Conservation (phyloP, 1,284 basidiomycete species). For the Malassezia sp. region DNA sequence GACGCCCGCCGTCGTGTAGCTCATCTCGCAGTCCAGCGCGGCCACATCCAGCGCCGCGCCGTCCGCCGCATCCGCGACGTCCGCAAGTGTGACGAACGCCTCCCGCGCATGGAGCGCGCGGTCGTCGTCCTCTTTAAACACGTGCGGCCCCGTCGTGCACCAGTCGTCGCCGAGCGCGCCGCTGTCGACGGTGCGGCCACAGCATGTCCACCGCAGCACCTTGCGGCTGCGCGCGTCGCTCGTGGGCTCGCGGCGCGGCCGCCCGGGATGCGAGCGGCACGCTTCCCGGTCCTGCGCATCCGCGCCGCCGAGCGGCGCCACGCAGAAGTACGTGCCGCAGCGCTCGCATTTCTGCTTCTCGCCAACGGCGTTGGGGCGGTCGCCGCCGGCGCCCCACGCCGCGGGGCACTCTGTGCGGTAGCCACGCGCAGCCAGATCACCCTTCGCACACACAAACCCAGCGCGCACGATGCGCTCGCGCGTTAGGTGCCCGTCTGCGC, state of each 20-base stretch:
- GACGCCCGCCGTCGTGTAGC: conserved; percentile 39
- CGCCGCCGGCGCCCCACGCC: conserved; percentile 22
- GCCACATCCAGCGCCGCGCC: conserved; percentile 23
- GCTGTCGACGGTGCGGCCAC: conserved; percentile 25
- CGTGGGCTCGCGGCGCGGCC: conserved; percentile 19
- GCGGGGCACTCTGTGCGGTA: conserved; percentile 22
- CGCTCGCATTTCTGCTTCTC: conserved; percentile 31
- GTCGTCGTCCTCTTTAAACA: conserved; percentile 35
- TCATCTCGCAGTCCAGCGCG: conserved; percentile 41
- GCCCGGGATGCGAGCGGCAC: conserved; percentile 28
- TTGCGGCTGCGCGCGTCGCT: conserved; percentile 9
- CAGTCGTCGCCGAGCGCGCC: conserved; percentile 25
- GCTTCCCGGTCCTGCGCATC: conserved; percentile 22
- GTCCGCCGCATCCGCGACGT: conserved; percentile 12
- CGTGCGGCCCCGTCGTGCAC: conserved; percentile 36
- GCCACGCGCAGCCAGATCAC: conserved; percentile 24
- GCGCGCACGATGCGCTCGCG: conserved; percentile 18
- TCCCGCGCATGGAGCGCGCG: conserved; percentile 30
- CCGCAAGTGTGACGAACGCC: conserved; percentile 24
- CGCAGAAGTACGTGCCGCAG: conserved; percentile 28
- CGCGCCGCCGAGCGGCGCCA: conserved; percentile 21
- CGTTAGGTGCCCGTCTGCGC: conserved; percentile 19
- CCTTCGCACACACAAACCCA: conserved; percentile 26
- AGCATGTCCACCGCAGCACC: conserved; percentile 35
- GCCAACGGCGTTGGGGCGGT: conserved; percentile 22